A percentile compares a stretch with the other conserved stretches of the same genome.
Conservation (phyloP, 139 green algal genomes). For the Closterium sp. region DNA sequence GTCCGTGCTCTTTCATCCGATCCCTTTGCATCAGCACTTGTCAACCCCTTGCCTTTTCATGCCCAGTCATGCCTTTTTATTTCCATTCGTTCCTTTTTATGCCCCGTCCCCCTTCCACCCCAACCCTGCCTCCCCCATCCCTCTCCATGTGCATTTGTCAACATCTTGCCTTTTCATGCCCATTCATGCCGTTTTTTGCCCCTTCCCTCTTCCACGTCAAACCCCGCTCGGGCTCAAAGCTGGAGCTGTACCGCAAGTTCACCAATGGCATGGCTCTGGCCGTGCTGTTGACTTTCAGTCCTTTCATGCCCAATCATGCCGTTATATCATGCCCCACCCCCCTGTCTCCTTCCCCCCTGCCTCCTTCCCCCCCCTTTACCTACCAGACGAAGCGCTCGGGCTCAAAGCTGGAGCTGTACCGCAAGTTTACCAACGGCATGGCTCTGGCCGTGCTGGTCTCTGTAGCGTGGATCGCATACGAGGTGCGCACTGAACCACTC, state of each 20-base stretch:
- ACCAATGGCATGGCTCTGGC: constrained; percentile 15
- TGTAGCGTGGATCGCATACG: constrained; percentile 67
- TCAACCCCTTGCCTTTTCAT: too few species aligned
- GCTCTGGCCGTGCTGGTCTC: constrained; percentile 60
- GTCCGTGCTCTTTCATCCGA: too few species aligned
- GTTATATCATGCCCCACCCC: neutral
- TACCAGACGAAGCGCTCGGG: constrained; percentile 40
- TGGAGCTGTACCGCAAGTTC: constrained; percentile 65
- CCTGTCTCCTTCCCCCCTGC: neutral
- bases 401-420: constrained; percentile 67
- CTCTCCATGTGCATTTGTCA: neutral
- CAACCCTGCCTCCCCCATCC: neutral
- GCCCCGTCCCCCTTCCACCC: neutral
- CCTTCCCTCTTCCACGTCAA: too few species aligned
- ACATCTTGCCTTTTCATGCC: too few species aligned
- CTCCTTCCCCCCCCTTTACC: neutral
- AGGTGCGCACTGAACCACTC: constrained; percentile 32
- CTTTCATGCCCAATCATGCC: too few species aligned
- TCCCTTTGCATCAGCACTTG: too few species aligned
- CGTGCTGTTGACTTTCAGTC: neutral
- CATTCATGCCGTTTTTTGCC: too few species aligned
- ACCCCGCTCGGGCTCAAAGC: constrained; percentile 59
- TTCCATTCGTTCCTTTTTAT: too few species aligned
- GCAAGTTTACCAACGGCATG: constrained; percentile 66
- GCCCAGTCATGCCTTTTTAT: too few species aligned